phyloP scores from a whole-genome alignment of 352 stramenopile genomes.

The Globisporangium yorkense region DNA sequence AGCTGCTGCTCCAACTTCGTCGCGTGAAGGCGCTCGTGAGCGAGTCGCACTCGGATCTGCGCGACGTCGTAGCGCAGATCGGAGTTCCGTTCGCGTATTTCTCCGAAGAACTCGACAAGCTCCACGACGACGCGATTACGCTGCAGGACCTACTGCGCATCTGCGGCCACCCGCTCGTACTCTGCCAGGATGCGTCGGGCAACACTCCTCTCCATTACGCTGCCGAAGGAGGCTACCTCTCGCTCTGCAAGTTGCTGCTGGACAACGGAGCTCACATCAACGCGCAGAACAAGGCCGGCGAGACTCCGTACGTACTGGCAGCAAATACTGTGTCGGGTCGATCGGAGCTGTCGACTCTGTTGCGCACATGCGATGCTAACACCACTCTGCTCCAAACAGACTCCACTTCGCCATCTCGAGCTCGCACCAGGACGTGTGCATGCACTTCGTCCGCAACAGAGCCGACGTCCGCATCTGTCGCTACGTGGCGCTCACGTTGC shows the following conservation, averaged over 20 bases:
- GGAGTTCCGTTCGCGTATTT: constrained; percentile 60
- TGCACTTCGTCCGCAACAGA: constrained; percentile 47
- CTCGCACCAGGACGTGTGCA: constrained; percentile 60
- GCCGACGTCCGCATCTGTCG: constrained; percentile 59
- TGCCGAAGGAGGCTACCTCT: constrained; percentile 66
- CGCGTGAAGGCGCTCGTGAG: constrained; percentile 46
- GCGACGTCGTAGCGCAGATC: constrained; percentile 40
- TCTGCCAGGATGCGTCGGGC: constrained; percentile 50
- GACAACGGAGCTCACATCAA: constrained; percentile 69
- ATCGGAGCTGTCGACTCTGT: not conserved
- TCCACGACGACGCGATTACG: constrained; percentile 44
- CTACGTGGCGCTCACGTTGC: constrained; percentile 45
- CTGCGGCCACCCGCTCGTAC: constrained; percentile 61
- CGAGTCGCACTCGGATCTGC: constrained; percentile 51
- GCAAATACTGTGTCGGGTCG: too few species aligned
- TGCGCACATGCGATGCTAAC: too few species aligned
- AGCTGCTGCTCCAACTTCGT: constrained; percentile 43
- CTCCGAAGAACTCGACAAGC: constrained; percentile 56
- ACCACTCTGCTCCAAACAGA: constrained; percentile 13
- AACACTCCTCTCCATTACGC: constrained; percentile 79
- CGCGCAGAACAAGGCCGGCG: constrained; percentile 66
- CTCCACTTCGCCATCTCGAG: constrained; percentile 81
- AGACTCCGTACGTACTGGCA: constrained; percentile 53
- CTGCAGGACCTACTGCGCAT: constrained; percentile 63
- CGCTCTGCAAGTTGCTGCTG: constrained; percentile 55